Conservation (phyloP, 495 filamentous ascomycete species). For the Saxispiralis lemnorum region DNA sequence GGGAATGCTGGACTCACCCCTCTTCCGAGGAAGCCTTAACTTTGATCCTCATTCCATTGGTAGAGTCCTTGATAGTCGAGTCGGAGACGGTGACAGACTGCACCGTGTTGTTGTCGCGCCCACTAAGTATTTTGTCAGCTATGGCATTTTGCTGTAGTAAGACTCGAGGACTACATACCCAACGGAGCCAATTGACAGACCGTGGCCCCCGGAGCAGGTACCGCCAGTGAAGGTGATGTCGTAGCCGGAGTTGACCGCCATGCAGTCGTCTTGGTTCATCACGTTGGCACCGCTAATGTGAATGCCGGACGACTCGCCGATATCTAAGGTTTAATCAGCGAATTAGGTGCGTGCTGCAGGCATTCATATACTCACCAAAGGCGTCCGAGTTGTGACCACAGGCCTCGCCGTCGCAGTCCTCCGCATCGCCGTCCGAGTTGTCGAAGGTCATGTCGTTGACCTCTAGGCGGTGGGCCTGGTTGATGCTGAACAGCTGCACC, state of each 20-base stretch:
- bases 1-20: too few species aligned
- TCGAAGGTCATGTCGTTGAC: conserved; percentile 40
- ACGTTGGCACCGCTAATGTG: conserved; percentile 36
- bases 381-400: conserved; percentile 39
- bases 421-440: conserved; percentile 34
- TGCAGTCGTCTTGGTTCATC: conserved; percentile 46
- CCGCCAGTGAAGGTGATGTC: conserved; percentile 39
- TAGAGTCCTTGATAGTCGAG: conserved; percentile 35
- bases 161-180: conserved; percentile 18
- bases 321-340: too few species aligned
- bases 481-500: conserved; percentile 43
- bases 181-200: conserved; percentile 50
- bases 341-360: too few species aligned
- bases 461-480: conserved; percentile 29
- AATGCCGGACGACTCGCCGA: conserved; percentile 32
- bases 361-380: too few species aligned
- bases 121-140: conserved; percentile 6
- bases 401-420: conserved; percentile 3
- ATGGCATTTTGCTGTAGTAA: too few species aligned
- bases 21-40: conserved; percentile 29
- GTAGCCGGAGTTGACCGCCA: conserved; percentile 42
- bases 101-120: conserved; percentile 43
- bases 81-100: conserved; percentile 35
- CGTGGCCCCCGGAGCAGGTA: conserved; percentile 42
- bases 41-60: conserved; percentile 49